phyloP scores from a whole-genome alignment of 106 monocot species.

The Ottelia alismoides region DNA sequence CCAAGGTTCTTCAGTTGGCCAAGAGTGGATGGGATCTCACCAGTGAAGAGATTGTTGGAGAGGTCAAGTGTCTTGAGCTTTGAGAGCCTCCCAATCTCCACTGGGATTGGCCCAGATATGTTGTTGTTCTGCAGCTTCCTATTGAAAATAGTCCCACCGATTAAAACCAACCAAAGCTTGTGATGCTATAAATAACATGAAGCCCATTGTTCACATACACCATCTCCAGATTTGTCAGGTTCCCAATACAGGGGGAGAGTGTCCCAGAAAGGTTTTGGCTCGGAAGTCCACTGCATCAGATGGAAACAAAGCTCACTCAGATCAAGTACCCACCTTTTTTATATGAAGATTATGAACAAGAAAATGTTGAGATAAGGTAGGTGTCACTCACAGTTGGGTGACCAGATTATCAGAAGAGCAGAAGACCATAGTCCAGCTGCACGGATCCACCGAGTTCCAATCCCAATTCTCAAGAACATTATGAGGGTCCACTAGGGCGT shows the following conservation, averaged over 20 bases:
- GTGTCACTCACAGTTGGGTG: constrained; percentile 38
- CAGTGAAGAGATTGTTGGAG: constrained; percentile 55
- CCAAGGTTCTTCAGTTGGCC: constrained; percentile 55
- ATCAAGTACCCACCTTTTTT: no score
- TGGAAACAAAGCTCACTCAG: no score
- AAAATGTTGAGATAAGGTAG: no score
- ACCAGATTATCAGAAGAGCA: constrained; percentile 63
- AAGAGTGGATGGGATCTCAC: constrained; percentile 52
- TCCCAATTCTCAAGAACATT: constrained; percentile 74
- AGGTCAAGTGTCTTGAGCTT: constrained; percentile 67
- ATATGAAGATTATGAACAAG: no score
- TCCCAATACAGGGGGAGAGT: constrained; percentile 59
- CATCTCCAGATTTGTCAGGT: constrained; percentile 64
- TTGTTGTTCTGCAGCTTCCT: constrained; percentile 53
- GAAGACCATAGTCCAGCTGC: constrained; percentile 80
- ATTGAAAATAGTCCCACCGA: no score
- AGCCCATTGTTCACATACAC: no score
- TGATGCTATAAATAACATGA: no score
- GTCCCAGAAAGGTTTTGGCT: constrained; percentile 68
- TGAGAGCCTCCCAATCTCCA: constrained; percentile 54
- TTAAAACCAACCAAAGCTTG: no score
- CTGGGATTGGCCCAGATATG: constrained; percentile 52
- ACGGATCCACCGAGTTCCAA: constrained; percentile 76
- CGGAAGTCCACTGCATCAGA: constrained; percentile 40
- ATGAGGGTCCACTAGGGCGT: constrained; percentile 47